phyloP scores from a whole-genome alignment of 2,329 filamentous ascomycete genomes.

The Monilinia fructicola region DNA sequence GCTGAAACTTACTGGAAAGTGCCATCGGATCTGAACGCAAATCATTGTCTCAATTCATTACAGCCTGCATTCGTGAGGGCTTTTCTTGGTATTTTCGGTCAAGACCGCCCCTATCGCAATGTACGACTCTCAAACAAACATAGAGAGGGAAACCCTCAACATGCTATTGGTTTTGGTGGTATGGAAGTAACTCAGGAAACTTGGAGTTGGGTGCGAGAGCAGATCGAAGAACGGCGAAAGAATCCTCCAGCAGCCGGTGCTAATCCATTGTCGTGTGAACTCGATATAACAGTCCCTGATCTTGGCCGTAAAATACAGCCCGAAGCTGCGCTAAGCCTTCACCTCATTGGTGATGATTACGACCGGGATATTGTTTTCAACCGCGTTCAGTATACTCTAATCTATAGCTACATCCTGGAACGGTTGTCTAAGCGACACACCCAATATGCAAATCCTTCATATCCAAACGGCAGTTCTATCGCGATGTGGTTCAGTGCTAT shows the following conservation, averaged over 20 bases:
- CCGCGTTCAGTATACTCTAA: background rate
- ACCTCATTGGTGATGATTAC: slow-evolving; percentile 14
- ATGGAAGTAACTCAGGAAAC: slow-evolving; percentile 25
- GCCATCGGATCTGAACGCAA: slow-evolving; percentile 14
- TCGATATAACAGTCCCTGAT: background rate
- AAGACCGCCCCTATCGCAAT: slow-evolving; percentile 22
- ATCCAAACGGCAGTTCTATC: background rate
- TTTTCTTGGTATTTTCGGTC: slow-evolving; percentile 3
- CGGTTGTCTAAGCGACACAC: background rate
- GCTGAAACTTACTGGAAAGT: slow-evolving; percentile 33
- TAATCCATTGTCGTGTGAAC: background rate
- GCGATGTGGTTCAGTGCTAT: slow-evolving; percentile 22
- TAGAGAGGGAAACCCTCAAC: background rate
- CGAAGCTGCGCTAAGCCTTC: background rate
- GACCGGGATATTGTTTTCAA: background rate
- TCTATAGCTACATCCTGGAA: background rate
- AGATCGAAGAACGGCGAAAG: background rate
- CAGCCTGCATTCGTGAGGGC: slow-evolving; percentile 24
- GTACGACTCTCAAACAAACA: background rate
- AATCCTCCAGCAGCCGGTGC: background rate
- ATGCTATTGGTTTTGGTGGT: slow-evolving; percentile 28
- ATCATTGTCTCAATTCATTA: slow-evolving; percentile 31
- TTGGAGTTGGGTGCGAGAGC: slow-evolving; percentile 2
- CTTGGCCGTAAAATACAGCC: background rate
- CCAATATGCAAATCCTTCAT: background rate